Percentiles rank a stretch among this genome's conserved stretches.
Conservation (phyloP, 805 yeast species). For the Candida arabinofermentans region DNA sequence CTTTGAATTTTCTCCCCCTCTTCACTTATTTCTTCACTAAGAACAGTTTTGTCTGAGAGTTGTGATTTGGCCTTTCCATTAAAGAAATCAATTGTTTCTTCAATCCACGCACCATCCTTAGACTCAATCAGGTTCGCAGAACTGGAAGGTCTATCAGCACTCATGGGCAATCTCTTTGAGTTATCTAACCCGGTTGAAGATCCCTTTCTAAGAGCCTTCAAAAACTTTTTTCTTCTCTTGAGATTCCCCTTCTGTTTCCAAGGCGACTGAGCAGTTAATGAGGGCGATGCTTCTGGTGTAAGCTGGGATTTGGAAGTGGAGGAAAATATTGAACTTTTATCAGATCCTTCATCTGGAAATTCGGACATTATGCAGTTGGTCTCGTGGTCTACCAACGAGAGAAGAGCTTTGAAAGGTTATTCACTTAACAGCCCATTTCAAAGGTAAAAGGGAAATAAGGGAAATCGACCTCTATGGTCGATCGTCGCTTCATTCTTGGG, state of each 20-base stretch:
- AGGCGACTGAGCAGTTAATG: background rate
- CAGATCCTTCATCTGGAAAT: background rate
- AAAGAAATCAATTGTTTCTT: constrained; percentile 16
- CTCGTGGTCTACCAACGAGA: too few relatives aligned
- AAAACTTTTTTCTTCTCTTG: background rate
- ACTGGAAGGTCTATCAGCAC: background rate
- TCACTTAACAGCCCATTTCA: too few relatives aligned
- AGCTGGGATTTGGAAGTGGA: background rate
- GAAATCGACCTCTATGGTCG: too few relatives aligned
- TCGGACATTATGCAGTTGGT: background rate
- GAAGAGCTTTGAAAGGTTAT: too few relatives aligned
- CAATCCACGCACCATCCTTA: background rate
- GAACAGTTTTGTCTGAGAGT: too few relatives aligned
- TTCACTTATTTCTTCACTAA: background rate
- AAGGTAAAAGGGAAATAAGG: too few relatives aligned
- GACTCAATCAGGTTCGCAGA: background rate
- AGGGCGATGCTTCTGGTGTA: background rate
- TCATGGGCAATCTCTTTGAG: background rate
- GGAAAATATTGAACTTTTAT: background rate
- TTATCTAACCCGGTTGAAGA: constrained; percentile 4
- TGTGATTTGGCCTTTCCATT: constrained; percentile 8
- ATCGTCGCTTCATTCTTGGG: too few relatives aligned
- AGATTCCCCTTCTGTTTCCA: background rate
- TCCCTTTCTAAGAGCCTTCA: background rate
- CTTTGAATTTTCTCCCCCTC: background rate